Conservation (phyloP, 768 basidiomycete genomes). For the Paxillus rubicundulus region DNA sequence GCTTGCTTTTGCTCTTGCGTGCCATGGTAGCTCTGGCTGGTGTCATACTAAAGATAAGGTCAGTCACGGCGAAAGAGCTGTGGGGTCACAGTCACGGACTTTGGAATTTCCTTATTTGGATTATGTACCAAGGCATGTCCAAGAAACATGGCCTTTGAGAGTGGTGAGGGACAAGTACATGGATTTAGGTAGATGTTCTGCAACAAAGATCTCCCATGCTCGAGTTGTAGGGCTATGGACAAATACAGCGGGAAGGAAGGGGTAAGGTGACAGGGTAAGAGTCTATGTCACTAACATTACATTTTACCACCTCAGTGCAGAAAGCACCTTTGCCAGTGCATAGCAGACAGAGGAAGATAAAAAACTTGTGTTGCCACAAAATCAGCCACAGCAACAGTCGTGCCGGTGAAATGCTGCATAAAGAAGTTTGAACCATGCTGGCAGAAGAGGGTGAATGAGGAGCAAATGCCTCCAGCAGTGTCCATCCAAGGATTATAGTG, state of each 20-base stretch:
- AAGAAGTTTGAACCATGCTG: slow-evolving; percentile 82
- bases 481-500: slow-evolving; percentile 99
- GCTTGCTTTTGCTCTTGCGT: too few relatives aligned
- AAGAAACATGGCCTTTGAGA: too few relatives aligned
- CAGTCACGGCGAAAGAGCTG: too few relatives aligned
- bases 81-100: too few relatives aligned
- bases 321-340: slow-evolving; percentile 89
- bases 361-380: slow-evolving; percentile 86
- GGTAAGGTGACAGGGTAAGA: slow-evolving; percentile 4
- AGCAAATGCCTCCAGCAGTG: slow-evolving; percentile 75
- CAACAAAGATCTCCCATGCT: too few relatives aligned
- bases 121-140: too few relatives aligned
- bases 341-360: slow-evolving; percentile 66
- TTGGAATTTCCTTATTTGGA: too few relatives aligned
- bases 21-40: too few relatives aligned
- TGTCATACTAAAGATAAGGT: too few relatives aligned
- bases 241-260: not conserved
- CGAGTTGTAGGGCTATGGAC: too few relatives aligned
- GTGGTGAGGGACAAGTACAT: too few relatives aligned
- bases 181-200: too few relatives aligned
- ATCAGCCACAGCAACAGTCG: slow-evolving; percentile 82
- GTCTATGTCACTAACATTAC: slow-evolving; percentile 28
- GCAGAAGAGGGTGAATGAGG: slow-evolving; percentile 80
- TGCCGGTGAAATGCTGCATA: slow-evolving; percentile 85
- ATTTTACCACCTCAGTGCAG: slow-evolving; percentile 63